Percentiles rank a stretch among this genome's conserved stretches.
Evolutionary conservation across 2,329 filamentous ascomycete species (phyloP).

Genomic region (Talaromyces atroroseus): DNA sequence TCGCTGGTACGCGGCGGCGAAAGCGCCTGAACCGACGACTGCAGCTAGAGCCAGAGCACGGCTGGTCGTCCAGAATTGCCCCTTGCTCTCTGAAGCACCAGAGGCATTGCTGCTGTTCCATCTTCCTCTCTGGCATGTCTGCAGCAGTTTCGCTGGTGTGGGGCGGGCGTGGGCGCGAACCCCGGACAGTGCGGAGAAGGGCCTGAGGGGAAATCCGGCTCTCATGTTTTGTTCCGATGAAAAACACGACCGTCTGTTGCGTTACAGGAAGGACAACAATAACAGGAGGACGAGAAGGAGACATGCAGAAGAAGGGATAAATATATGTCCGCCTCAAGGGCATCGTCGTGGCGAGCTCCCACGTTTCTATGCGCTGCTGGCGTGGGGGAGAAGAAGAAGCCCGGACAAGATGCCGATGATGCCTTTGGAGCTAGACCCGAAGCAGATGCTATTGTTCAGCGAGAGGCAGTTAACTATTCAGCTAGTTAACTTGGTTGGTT

Average conservation of each 20-base stretch:
- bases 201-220: slow-evolving; percentile 2
- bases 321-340: not conserved
- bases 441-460: not conserved
- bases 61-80: slow-evolving; percentile 41
- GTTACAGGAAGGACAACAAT: not conserved
- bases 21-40: slow-evolving; percentile 49
- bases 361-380: not conserved
- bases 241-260: not conserved
- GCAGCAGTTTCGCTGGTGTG: slow-evolving; percentile 13
- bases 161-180: slow-evolving; percentile 22
- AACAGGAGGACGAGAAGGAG: not conserved
- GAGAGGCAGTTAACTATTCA: no score
- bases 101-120: slow-evolving; percentile 16
- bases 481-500: no score
- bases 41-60: slow-evolving; percentile 45
- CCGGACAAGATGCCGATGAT: not conserved
- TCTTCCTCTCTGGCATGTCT: slow-evolving; percentile 1
- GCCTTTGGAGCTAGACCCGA: not conserved
- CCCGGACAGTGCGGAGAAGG: slow-evolving; percentile 7
- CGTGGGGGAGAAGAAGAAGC: slow-evolving; percentile 21
- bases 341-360: not conserved
- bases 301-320: not conserved
- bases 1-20: slow-evolving; percentile 45
- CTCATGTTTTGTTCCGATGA: not conserved
- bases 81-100: slow-evolving; percentile 7